Conservation (phyloP, 495 filamentous ascomycete genomes). For the Aspergillus carlsbadensis region DNA sequence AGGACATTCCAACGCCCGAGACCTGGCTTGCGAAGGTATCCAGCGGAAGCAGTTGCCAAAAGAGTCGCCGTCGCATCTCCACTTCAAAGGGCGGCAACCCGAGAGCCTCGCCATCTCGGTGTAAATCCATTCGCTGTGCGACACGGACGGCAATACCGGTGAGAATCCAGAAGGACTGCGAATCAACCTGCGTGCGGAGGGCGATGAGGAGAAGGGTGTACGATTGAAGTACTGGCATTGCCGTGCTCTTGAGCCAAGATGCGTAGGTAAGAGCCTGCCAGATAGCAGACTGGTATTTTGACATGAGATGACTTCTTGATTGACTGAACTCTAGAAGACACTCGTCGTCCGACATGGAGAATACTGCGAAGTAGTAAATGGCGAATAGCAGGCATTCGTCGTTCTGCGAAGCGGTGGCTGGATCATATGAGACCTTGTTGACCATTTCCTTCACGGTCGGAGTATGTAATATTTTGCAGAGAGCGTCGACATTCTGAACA, state of each 20-base stretch:
- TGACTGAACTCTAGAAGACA: constrained; percentile 33
- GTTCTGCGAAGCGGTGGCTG: constrained; percentile 27
- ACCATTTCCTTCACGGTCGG: constrained; percentile 47
- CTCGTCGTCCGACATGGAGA: constrained; percentile 32
- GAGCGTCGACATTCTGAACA: constrained; percentile 60
- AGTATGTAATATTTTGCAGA: constrained; percentile 65
- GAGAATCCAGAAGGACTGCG: constrained; percentile 36
- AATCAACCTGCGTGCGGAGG: constrained; percentile 32
- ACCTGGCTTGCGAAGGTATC: constrained; percentile 36
- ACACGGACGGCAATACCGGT: constrained; percentile 47
- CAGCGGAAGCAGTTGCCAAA: constrained; percentile 43
- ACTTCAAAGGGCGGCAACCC: constrained; percentile 47
- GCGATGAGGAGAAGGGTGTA: constrained; percentile 31
- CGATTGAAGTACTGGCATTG: constrained; percentile 32
- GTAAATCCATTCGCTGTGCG: constrained; percentile 48
- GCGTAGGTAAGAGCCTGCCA: constrained; percentile 29
- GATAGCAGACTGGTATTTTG: constrained; percentile 20
- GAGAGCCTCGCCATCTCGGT: constrained; percentile 43
- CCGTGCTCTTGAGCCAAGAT: constrained; percentile 32
- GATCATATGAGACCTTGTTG: constrained; percentile 27
- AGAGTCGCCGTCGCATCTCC: constrained; percentile 48
- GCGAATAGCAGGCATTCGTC: constrained; percentile 43
- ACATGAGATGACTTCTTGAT: constrained; percentile 12
- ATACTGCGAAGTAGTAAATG: constrained; percentile 42
- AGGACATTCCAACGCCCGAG: constrained; percentile 24